phyloP scores from a whole-genome alignment of 2,329 filamentous ascomycete genomes.

The Penicillium sp. region DNA sequence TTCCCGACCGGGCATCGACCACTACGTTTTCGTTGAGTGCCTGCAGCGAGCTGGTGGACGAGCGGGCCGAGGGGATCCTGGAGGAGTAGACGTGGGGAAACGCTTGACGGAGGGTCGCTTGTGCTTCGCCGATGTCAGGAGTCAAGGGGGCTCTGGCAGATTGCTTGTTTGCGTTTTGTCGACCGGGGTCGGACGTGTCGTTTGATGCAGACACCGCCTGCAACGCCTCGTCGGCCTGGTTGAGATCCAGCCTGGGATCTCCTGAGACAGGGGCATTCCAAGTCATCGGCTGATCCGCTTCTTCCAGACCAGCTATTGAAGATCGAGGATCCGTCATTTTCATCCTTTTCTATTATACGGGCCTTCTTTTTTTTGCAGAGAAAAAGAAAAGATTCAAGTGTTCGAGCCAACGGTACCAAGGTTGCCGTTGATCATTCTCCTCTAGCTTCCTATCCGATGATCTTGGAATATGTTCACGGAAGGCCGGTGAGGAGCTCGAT shows the following conservation, averaged over 20 bases:
- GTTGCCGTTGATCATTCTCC: slow-evolving; percentile 31
- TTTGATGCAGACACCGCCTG: slow-evolving; percentile 17
- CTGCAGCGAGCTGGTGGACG: slow-evolving; percentile 42
- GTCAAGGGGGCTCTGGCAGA: slow-evolving; percentile 26
- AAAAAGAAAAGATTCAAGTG: slow-evolving; percentile 9
- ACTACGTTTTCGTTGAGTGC: slow-evolving; percentile 39
- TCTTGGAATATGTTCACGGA: slow-evolving; percentile 16
- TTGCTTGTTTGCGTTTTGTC: slow-evolving; percentile 22
- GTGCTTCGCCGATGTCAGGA: slow-evolving; percentile 28
- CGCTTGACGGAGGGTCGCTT: slow-evolving; percentile 30
- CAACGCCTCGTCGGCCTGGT: slow-evolving; percentile 21
- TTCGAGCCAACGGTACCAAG: slow-evolving; percentile 22
- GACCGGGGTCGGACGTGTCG: slow-evolving; percentile 19
- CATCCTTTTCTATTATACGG: slow-evolving; percentile 18
- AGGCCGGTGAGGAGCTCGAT: slow-evolving; percentile 25
- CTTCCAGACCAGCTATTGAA: slow-evolving; percentile 31
- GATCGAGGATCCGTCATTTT: slow-evolving; percentile 33
- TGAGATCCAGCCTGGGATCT: slow-evolving; percentile 18
- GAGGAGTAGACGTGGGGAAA: slow-evolving; percentile 35
- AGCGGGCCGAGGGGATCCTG: slow-evolving; percentile 38
- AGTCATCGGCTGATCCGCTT: slow-evolving; percentile 23
- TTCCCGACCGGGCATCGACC: slow-evolving; percentile 35
- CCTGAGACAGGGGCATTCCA: slow-evolving; percentile 24
- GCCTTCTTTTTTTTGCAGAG: slow-evolving; percentile 3
- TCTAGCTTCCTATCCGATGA: slow-evolving; percentile 9